Base-by-base conservation (phyloP, 306 rosid genomes). In the Cucurbita maxima region DNA sequence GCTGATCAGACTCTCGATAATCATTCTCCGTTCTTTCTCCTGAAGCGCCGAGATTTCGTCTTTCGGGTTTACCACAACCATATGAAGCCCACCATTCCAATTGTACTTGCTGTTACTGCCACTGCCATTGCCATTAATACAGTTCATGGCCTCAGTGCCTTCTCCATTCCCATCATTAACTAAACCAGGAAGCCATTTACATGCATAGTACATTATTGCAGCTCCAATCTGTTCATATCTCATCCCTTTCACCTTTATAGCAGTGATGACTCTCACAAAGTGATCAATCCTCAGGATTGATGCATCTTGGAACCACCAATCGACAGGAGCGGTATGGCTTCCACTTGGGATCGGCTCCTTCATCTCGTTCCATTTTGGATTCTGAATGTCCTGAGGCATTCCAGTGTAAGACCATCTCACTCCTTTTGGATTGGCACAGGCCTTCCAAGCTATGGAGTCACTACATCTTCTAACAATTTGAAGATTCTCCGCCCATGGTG, bases 291-390 rank as follows among this genome's bases (percentile, higher is more conserved):
- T 81, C 14, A 95, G 88, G 68, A 95, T 88, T 3, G 97, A 86
- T 68, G 80, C 91, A 70, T 95, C 99, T 79, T 95, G 96, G 64
- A 89, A 95, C 99, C 99, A 95, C 99, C 99, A 95, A 82, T 95
- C 96, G 3, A 88, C 79, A 78, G 97, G 99, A 70, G 84, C 97
- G 16, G 69, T 81, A 76, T 81, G 92, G 61, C 78, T 89, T 82
- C 77, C 83, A 77, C 90, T 75, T 5, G 96, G 95, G 77, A 89
- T 94, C 5, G 88, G 78, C 56, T 94, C 96, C 76, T 94, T 85
- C 76, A 64, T 71, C n/a, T 87, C 86, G 83, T 81, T 85, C 96
- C 91, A 87, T 73, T 71, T 91, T 3, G 95, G 90, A 67, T 91
- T 89, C 2, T 92, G 81, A 81, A 63, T 80, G 43, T 85, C 88